These are phyloP conservation scores for Cladobotryum mycophilum DNA, from an alignment of 2,329 filamentous ascomycete genomes.

Conservation along the genomic window DNA sequence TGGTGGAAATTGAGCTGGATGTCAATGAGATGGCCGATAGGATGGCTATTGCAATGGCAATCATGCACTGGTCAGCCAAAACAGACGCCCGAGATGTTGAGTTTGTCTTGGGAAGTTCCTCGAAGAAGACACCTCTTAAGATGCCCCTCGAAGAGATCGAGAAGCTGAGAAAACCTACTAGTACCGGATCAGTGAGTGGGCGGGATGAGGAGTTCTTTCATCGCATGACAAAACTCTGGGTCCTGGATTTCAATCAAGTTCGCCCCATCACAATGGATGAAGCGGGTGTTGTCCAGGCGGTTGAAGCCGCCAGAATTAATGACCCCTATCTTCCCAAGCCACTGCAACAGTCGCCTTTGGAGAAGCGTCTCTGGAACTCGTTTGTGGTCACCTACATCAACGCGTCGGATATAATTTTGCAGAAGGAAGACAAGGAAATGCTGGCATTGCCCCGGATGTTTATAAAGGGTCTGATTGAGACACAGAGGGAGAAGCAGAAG, in stretches of 20 bases:
- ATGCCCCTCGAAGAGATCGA: background rate
- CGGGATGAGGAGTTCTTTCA: conserved; percentile 8
- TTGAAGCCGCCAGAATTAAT: conserved; percentile 16
- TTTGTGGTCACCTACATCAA: conserved; percentile 9
- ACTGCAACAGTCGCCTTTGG: background rate
- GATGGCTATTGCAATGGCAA: conserved; percentile 23
- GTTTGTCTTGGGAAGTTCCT: conserved; percentile 24
- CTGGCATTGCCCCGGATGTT: conserved; percentile 3
- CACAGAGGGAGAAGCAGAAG: background rate
- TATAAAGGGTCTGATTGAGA: conserved; percentile 4
- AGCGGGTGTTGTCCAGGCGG: conserved; percentile 14
- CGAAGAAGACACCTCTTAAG: background rate
- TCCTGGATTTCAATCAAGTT: conserved; percentile 28
- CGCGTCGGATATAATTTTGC: background rate
- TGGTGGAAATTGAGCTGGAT: conserved; percentile 19
- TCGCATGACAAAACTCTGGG: conserved; percentile 19
- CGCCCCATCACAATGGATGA: conserved; percentile 16
- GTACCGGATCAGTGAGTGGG: background rate
- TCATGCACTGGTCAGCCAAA: conserved; percentile 26
- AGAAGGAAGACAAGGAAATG: background rate
- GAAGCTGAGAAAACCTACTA: background rate
- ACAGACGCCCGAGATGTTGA: conserved; percentile 26
- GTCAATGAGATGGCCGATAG: conserved; percentile 13
- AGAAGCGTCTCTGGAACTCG: conserved; percentile 10
- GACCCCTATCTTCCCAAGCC: conserved; percentile 20